Evolutionary conservation across 441 rosid species (phyloP), one percentile per base, ranked within the genome.

Genomic region (Dalechampia spathulata): DNA sequence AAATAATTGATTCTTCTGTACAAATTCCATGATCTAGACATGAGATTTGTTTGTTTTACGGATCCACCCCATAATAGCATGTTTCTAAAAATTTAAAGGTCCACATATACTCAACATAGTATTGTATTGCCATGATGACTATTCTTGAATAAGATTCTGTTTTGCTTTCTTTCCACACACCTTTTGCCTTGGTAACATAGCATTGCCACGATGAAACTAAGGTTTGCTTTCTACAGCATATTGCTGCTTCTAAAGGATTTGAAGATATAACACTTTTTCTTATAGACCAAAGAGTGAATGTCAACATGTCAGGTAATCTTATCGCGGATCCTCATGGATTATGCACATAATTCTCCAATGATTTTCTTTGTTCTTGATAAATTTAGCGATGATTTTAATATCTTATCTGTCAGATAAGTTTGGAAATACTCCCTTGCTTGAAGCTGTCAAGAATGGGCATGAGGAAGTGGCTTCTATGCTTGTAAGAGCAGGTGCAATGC

Each of bases 341-440:
- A n/a, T 22, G 16, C 27, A 5, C 14, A 28, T 43, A 49, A 25
- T 52, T 39, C 49, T 19, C 1, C 5, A 13, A 36, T 11, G n/a
- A n/a, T 1, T 4, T 50, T 52, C 41, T 60, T 37, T 11, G n/a
- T 16, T 27, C 4, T 7, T 12, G 20, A 25, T 46, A 43, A 52
- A 34, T 43, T 21, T 22, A 21, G 12, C n/a, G 48, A 22, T 6
- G 30, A n/a, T 15, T 41, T 60, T 52, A 20, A 11, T 50, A 30
- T 30, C 17, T 0, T 51, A 16, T 51, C 3, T 20, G 28, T 14
- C 43, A 84, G 97, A 90, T 65, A 83, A 76, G 58, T 68, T 74
- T 55, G 97, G 96, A 51, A 85, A 78, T 65, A 83, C 86, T 0
- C 91, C 97, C 13, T 71, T 87, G 60, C 76, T 86, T 15, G 97